Conservation (phyloP, 306 rosid genomes). For the Acacia melanoxylon region DNA sequence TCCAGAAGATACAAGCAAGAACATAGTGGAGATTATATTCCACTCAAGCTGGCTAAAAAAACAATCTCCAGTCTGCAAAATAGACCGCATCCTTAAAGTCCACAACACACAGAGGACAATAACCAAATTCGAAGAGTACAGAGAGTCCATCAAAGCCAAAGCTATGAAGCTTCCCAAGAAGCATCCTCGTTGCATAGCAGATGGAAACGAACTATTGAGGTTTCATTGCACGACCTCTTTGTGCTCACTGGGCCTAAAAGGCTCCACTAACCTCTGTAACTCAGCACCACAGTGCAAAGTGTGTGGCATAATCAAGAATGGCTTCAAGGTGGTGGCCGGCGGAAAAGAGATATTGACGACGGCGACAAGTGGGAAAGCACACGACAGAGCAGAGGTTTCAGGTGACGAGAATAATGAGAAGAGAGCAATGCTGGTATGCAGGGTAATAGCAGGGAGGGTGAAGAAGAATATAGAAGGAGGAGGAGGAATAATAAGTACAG, state of each 20-base stretch:
- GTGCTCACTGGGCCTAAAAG: constrained; percentile 85
- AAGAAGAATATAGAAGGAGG: constrained; percentile 67
- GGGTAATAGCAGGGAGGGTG: constrained; percentile 97
- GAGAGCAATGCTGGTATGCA: constrained; percentile 95
- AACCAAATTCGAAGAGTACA: constrained; percentile 77
- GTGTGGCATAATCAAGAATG: constrained; percentile 75
- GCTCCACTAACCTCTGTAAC: constrained; percentile 87
- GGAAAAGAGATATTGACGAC: constrained; percentile 74
- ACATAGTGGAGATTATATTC: constrained; percentile 97
- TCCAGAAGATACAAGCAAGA: constrained; percentile 97
- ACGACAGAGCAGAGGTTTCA: constrained; percentile 51
- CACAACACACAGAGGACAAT: constrained; percentile 82
- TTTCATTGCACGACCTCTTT: constrained; percentile 79
- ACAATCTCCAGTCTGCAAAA: constrained; percentile 84
- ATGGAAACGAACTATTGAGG: constrained; percentile 90
- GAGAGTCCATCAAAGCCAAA: constrained; percentile 83
- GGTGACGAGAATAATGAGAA: constrained; percentile 36
- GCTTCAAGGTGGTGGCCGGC: constrained; percentile 55
- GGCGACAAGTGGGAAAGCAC: constrained; percentile 92
- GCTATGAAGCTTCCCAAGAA: constrained; percentile 75
- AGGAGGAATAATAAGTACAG: constrained; percentile 31
- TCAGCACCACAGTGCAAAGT: constrained; percentile 67
- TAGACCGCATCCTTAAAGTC: constrained; percentile 88
- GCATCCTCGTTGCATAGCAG: constrained; percentile 90
- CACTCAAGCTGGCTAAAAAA: constrained; percentile 98